Percentiles rank a stretch among this genome's conserved stretches.
These are phyloP conservation scores for Verticillium isaacii DNA, from an alignment of 2,329 filamentous ascomycete genomes.

Conservation along the genomic window DNA sequence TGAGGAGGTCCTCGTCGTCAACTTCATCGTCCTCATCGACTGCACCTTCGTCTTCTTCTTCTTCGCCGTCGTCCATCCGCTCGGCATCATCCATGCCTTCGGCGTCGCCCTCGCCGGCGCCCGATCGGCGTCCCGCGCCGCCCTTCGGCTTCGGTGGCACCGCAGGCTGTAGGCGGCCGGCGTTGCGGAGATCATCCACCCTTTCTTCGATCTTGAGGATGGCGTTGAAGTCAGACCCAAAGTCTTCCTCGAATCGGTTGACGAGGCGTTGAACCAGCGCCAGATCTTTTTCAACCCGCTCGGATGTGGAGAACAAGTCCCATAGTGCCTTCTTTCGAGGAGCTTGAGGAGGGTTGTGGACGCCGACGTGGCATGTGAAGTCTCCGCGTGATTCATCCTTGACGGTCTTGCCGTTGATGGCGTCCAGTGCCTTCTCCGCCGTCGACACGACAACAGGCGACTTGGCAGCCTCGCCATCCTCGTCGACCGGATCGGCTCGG, in stretches of 20 bases:
- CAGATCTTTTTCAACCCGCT: constrained; percentile 88
- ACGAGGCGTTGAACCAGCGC: constrained; percentile 77
- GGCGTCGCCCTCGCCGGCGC: constrained; percentile 37
- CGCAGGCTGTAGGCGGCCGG: constrained; percentile 70
- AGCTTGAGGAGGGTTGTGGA: constrained; percentile 82
- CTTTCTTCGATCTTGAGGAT: constrained; percentile 78
- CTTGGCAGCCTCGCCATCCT: constrained; percentile 55
- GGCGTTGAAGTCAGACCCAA: constrained; percentile 73
- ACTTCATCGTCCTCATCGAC: constrained; percentile 75
- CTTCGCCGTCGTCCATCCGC: constrained; percentile 72
- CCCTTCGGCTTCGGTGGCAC: constrained; percentile 50
- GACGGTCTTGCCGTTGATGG: constrained; percentile 97
- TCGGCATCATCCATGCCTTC: constrained; percentile 58
- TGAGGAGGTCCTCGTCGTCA: constrained; percentile 83
- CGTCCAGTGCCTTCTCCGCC: constrained; percentile 82
- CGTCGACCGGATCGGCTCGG: constrained; percentile 68
- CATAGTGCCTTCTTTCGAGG: constrained; percentile 93
- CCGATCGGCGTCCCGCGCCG: constrained; percentile 56
- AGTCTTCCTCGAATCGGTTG: constrained; percentile 77
- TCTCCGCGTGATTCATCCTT: constrained; percentile 91
- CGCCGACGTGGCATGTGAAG: constrained; percentile 94
- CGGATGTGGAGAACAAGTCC: constrained; percentile 93
- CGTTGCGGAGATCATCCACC: constrained; percentile 73
- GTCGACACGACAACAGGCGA: constrained; percentile 49
- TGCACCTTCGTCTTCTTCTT: constrained; percentile 75